Conservation (phyloP, 352 stramenopile genomes). For the Phytophthora aleatoria region DNA sequence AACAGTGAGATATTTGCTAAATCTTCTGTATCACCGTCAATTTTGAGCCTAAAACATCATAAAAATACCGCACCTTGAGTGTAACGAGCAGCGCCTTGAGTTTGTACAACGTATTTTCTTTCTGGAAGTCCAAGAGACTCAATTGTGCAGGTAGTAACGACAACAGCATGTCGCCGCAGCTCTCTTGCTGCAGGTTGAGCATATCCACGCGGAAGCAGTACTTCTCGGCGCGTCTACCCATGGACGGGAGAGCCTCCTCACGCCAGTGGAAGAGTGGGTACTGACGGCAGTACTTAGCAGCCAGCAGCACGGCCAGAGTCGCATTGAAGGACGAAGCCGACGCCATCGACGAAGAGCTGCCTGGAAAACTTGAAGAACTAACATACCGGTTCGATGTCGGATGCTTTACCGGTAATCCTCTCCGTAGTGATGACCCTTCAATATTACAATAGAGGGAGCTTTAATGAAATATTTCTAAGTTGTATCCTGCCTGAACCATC, state of each 20-base stretch:
- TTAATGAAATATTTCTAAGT: too few relatives aligned
- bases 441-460: too few relatives aligned
- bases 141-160: constrained; percentile 57
- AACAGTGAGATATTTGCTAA: background rate
- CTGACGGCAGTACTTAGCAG: constrained; percentile 72
- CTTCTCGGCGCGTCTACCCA: constrained; percentile 67
- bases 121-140: constrained; percentile 66
- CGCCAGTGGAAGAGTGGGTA: constrained; percentile 75
- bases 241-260: constrained; percentile 63
- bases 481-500: too few relatives aligned
- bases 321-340: constrained; percentile 57
- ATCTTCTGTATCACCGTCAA: background rate
- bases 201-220: constrained; percentile 76
- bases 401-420: too few relatives aligned
- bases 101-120: constrained; percentile 64
- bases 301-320: constrained; percentile 70
- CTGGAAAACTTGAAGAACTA: constrained; percentile 1
- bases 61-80: constrained; percentile 49
- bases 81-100: constrained; percentile 81
- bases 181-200: constrained; percentile 64
- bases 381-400: background rate
- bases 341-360: constrained; percentile 19
- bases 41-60: background rate
- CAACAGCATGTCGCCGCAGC: constrained; percentile 62
- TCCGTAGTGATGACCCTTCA: too few relatives aligned